Evolutionary conservation across 106 monocot species (phyloP).

Genomic region (Platanthera zijinensis): DNA sequence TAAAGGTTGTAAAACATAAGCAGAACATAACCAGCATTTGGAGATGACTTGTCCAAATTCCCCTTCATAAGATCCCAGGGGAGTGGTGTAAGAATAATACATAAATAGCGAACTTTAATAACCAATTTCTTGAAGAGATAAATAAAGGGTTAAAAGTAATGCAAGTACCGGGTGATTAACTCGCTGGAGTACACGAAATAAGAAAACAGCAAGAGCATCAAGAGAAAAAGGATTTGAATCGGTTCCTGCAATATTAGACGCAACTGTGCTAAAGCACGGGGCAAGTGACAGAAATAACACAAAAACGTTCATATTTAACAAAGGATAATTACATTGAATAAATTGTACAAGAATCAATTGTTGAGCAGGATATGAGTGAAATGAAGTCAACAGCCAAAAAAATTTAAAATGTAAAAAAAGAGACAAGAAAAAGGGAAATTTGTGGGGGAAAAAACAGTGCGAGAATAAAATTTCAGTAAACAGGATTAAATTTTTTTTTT

Average conservation of each 20-base stretch:
- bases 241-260: slow-evolving; percentile 46
- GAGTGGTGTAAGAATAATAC: slow-evolving; percentile 5
- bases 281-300: background rate
- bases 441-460: background rate
- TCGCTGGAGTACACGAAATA: slow-evolving; percentile 88
- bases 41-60: slow-evolving; percentile 81
- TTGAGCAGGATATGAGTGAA: background rate
- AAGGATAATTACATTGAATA: background rate
- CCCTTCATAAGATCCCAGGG: slow-evolving; percentile 35
- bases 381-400: background rate
- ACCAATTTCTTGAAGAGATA: background rate
- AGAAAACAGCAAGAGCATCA: slow-evolving; percentile 95
- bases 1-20: slow-evolving; percentile 97
- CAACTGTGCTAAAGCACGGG: background rate
- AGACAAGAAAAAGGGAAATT: background rate
- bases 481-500: background rate
- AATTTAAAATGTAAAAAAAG: background rate
- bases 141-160: background rate
- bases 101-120: background rate
- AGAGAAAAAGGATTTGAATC: slow-evolving; percentile 92
- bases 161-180: slow-evolving; percentile 83
- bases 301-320: background rate
- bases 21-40: slow-evolving; percentile 92
- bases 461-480: background rate
- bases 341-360: background rate